Conservation (phyloP, 2,329 filamentous ascomycete species). For the Fusarium xylarioides region DNA sequence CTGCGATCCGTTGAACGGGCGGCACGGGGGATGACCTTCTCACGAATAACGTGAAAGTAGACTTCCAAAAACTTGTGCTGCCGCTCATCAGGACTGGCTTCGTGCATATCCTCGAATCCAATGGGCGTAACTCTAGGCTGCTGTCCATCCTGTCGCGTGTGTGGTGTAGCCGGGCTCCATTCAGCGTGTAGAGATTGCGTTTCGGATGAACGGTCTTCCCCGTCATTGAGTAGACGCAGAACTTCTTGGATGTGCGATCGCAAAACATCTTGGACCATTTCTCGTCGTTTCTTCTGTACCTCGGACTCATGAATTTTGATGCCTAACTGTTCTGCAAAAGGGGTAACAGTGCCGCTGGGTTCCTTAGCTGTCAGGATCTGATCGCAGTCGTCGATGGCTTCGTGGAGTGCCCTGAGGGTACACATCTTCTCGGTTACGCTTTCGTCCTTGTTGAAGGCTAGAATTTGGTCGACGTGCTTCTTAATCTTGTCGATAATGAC, state of each 20-base stretch:
- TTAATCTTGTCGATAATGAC: slow-evolving; percentile 40
- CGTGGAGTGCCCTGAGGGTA: slow-evolving; percentile 52
- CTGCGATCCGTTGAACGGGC: slow-evolving; percentile 42
- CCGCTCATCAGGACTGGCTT: slow-evolving; percentile 58
- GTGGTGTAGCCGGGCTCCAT: slow-evolving; percentile 22
- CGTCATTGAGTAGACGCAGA: slow-evolving; percentile 55
- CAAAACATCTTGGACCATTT: slow-evolving; percentile 56
- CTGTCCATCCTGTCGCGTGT: slow-evolving; percentile 4
- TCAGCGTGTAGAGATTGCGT: slow-evolving; percentile 34
- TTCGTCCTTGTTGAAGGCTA: slow-evolving; percentile 35
- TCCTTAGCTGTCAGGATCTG: slow-evolving; percentile 51
- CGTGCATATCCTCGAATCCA: slow-evolving; percentile 57
- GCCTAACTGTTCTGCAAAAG: slow-evolving; percentile 8
- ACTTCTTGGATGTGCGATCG: slow-evolving; percentile 61
- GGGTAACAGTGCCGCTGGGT: slow-evolving; percentile 21
- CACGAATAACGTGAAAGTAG: slow-evolving; percentile 59
- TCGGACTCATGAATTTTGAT: slow-evolving; percentile 14
- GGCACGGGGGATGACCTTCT: slow-evolving; percentile 50
- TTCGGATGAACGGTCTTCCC: slow-evolving; percentile 45
- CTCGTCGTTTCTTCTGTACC: slow-evolving; percentile 42
- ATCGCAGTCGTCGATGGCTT: slow-evolving; percentile 54
- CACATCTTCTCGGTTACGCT: slow-evolving; percentile 42
- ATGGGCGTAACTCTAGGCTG: slow-evolving; percentile 23
- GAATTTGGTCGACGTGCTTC: slow-evolving; percentile 40
- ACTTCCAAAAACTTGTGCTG: slow-evolving; percentile 61